Conservation (phyloP, 352 stramenopile species). For the Bremia lactucae region DNA sequence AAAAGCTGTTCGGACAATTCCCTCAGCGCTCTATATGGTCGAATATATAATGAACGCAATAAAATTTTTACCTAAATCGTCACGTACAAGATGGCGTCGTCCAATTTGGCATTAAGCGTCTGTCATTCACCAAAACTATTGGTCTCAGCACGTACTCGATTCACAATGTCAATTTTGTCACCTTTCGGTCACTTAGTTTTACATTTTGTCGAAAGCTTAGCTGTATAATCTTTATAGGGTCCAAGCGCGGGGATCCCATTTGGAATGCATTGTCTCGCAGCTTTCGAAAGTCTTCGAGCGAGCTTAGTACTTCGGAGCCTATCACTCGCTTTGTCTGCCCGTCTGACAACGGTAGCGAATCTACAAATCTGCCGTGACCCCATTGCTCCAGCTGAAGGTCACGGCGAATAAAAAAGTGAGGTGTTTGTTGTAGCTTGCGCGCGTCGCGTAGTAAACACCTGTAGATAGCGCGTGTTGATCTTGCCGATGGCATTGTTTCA, state of each 20-base stretch:
- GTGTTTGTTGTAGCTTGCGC: constrained; percentile 35
- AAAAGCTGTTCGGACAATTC: constrained; percentile 57
- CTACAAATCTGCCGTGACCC: constrained; percentile 41
- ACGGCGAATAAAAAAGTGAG: constrained; percentile 51
- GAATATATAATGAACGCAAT: background rate
- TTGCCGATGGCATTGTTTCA: constrained; percentile 13
- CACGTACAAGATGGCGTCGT: constrained; percentile 54
- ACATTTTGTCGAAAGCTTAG: constrained; percentile 34
- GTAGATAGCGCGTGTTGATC: constrained; percentile 50
- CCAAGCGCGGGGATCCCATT: constrained; percentile 14
- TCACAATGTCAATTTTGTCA: constrained; percentile 4
- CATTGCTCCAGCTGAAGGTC: constrained; percentile 50
- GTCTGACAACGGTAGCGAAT: constrained; percentile 7
- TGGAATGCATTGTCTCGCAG: constrained; percentile 31
- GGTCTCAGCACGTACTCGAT: background rate
- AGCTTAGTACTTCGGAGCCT: constrained; percentile 18
- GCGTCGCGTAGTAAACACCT: constrained; percentile 56
- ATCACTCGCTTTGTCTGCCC: constrained; percentile 2
- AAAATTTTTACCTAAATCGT: background rate
- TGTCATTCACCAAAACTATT: constrained; percentile 5
- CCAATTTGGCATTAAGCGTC: constrained; percentile 37
- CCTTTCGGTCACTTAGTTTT: constrained; percentile 26
- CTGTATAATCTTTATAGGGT: constrained; percentile 31
- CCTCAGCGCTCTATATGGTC: constrained; percentile 30
- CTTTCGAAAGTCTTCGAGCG: constrained; percentile 34